Evolutionary conservation across 495 filamentous ascomycete species (phyloP).

Genomic region (Tuber brumale): DNA sequence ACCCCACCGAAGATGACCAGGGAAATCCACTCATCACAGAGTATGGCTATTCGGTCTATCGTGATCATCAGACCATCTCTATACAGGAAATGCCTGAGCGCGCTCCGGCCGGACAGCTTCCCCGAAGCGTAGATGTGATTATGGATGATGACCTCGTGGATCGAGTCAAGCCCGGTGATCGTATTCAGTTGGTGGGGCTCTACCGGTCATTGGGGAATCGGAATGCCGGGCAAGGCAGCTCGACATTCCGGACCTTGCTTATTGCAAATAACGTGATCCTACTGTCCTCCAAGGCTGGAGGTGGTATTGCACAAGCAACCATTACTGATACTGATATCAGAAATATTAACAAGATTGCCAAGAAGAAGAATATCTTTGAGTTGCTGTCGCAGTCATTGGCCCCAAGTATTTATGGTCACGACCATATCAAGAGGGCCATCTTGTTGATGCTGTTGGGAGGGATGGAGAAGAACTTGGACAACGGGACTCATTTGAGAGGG

Average conservation of each 20-base stretch:
- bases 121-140: slow-evolving; percentile 94
- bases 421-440: slow-evolving; percentile 97
- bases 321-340: slow-evolving; percentile 98
- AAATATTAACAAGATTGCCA: slow-evolving; percentile 96
- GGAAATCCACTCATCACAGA: slow-evolving; percentile 77
- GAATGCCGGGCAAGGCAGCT: slow-evolving; percentile 76
- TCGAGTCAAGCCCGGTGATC: slow-evolving; percentile 86
- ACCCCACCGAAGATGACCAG: slow-evolving; percentile 90
- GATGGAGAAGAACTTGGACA: slow-evolving; percentile 98
- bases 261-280: slow-evolving; percentile 93
- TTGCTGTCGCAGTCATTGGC: slow-evolving; percentile 91
- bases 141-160: slow-evolving; percentile 96
- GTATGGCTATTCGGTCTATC: slow-evolving; percentile 89
- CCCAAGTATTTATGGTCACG: slow-evolving; percentile 96
- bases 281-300: slow-evolving; percentile 90
- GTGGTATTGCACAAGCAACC: slow-evolving; percentile 81
- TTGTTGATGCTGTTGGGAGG: slow-evolving; percentile 94
- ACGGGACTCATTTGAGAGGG: slow-evolving; percentile 93
- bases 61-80: slow-evolving; percentile 95
- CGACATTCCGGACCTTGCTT: slow-evolving; percentile 86
- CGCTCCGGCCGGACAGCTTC: slow-evolving; percentile 91
- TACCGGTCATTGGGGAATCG: slow-evolving; percentile 90
- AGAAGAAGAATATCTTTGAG: slow-evolving; percentile 91
- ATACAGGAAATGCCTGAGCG: slow-evolving; percentile 99
- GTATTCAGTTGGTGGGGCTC: slow-evolving; percentile 91